Base-by-base conservation (phyloP, 176 grass and related monocot genomes). In the Saccharum spontaneum region DNA sequence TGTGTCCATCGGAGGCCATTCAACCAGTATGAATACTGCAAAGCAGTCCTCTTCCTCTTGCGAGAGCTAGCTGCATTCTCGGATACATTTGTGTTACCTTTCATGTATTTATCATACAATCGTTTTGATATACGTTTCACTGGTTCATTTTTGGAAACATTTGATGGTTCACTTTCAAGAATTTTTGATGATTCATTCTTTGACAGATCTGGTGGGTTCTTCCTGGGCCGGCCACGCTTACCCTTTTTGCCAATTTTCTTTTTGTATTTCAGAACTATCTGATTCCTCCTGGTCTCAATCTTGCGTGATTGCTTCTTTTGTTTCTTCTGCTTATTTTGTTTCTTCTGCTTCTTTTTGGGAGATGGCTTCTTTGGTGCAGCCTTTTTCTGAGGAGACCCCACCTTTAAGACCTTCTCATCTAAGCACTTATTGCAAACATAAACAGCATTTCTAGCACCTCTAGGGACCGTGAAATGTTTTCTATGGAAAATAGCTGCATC, bases 381-480 rank as follows among this genome's bases (percentile, higher is more conserved):
- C 80, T 87, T 87, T 84, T 87, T 75, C 78, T 79, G 82, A 40
- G 76, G 83, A 75, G 88, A 86, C 44, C 81, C 86, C 67, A 67
- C 43, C 54, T 86, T 89, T 71, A 81, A 62, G 23, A 81, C 52
- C 76, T 75, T 74, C 87, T 92, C 91, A 78, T 73, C 82, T 39
- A 92, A 90, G 86, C 97, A 99, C 91, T 92, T 91, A 78, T 87
- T 84, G 79, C 97, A 99, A 75, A 88, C 91, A 71, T 92, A 99
- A 85, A 89, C 59, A 13, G 84, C 37, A 88, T 73, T 44, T 28
- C 52, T 23, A 69, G 84, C 88, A 89, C 86, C 88, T 87, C 73
- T 94, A 73, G 97, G 88, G 71, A 97, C 82, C 69, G 87, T 99
- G 82, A 96, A 96, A 94, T 99, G 97, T 73, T 88, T 99, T 80